A percentile compares a stretch with the other conserved stretches of the same genome.
These are phyloP conservation scores for Monosporascus sp. DNA, from an alignment of 2,329 filamentous ascomycete species.

Conservation along the genomic window DNA sequence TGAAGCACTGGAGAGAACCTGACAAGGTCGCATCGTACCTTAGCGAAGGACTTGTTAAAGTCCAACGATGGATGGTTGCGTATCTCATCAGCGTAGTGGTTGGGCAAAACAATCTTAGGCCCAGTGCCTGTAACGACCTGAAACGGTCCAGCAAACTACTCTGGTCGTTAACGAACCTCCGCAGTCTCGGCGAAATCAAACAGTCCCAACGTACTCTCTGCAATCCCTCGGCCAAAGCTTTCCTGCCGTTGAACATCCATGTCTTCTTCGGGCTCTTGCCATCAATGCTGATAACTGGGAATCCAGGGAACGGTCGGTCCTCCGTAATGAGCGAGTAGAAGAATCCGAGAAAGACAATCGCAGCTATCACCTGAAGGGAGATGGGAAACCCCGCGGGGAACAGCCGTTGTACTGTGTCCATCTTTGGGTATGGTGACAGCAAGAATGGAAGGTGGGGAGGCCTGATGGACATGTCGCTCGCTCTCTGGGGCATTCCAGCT, in stretches of 20 bases:
- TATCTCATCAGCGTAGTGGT: constrained; percentile 29
- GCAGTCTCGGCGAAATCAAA: not conserved
- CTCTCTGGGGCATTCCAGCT: no score
- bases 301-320: constrained; percentile 20
- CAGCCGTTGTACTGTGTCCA: constrained; percentile 20
- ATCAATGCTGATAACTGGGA: constrained; percentile 22
- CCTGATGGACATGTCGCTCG: no score
- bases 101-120: constrained; percentile 28
- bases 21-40: constrained; percentile 16
- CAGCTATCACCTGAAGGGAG: constrained; percentile 21
- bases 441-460: not conserved
- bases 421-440: constrained; percentile 2
- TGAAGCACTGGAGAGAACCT: not conserved
- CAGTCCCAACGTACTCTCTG: constrained; percentile 14
- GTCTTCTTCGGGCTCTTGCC: constrained; percentile 22
- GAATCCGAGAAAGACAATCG: constrained; percentile 20
- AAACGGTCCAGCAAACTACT: constrained; percentile 25
- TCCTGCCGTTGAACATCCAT: constrained; percentile 20
- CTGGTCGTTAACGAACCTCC: constrained; percentile 7
- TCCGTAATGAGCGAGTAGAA: constrained; percentile 22
- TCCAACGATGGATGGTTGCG: constrained; percentile 28
- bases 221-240: constrained; percentile 20
- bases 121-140: constrained; percentile 28
- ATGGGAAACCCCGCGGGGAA: constrained; percentile 24
- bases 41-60: constrained; percentile 29